A percentile compares a stretch with the other conserved stretches of the same genome.
phyloP scores from a whole-genome alignment of 192 early-diverging fungal species.

The Backusella luteola region DNA sequence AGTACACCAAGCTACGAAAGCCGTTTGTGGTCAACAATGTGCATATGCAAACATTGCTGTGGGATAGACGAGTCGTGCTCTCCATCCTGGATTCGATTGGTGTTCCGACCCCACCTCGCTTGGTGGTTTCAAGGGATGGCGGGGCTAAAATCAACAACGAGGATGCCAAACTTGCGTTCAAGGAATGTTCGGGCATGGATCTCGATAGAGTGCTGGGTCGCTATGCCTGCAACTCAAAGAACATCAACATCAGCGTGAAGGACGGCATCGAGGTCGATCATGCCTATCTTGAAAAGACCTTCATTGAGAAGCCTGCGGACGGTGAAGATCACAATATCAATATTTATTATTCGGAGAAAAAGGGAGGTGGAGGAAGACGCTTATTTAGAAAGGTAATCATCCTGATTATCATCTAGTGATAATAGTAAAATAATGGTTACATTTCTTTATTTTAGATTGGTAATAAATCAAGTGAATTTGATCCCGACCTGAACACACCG shows the following conservation, averaged over 20 bases:
- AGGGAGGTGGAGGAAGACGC: conserved; percentile 79
- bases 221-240: not conserved
- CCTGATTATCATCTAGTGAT: not conserved
- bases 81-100: conserved; percentile 74
- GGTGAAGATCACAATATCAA: conserved; percentile 97
- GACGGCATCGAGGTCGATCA: conserved; percentile 73
- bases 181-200: conserved; percentile 30
- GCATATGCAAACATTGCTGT: conserved; percentile 81
- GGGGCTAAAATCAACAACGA: conserved; percentile 44
- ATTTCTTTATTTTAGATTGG: conserved; percentile 54
- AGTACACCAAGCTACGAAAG: conserved; percentile 77
- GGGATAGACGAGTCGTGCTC: conserved; percentile 88
- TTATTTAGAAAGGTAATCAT: conserved; percentile 69
- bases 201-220: conserved; percentile 17
- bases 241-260: conserved; percentile 9
- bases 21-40: conserved; percentile 96
- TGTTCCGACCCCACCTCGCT: conserved; percentile 77
- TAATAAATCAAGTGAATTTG: conserved; percentile 94
- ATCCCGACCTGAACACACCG: conserved; percentile 63
- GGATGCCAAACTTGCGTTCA: conserved; percentile 15
- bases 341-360: conserved; percentile 83
- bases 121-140: conserved; percentile 70
- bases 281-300: conserved; percentile 83
- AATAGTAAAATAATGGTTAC: not conserved
- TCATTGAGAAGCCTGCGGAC: conserved; percentile 95